These are phyloP conservation scores for Astrephomene gubernaculifera DNA, from an alignment of 139 green algal genomes.

Conservation along the genomic window DNA sequence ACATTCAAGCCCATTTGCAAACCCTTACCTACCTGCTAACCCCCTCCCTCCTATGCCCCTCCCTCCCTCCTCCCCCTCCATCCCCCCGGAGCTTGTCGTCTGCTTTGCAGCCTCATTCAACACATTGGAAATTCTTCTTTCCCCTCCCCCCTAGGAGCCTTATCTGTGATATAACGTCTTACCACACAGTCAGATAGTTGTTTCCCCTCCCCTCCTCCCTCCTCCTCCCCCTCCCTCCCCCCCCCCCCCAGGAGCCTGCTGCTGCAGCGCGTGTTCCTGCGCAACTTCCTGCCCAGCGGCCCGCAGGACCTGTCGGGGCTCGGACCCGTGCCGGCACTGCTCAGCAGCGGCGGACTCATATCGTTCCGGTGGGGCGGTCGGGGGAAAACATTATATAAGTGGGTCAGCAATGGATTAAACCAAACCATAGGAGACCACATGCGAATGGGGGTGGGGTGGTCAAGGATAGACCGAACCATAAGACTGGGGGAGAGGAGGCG, in stretches of 20 bases:
- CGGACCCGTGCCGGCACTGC: constrained; percentile 20
- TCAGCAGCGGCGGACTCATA: constrained; percentile 22
- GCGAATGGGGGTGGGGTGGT: no score
- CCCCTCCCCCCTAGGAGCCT: no score
- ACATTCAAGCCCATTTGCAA: no score
- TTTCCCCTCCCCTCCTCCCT: background rate
- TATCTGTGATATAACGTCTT: background rate
- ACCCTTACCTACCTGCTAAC: background rate
- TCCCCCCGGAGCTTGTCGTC: background rate
- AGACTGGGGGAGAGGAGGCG: no score
- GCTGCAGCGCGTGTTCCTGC: constrained; percentile 12
- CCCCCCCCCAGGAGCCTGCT: constrained; percentile 18
- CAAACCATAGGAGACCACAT: no score
- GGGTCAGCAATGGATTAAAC: background rate
- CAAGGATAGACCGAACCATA: no score
- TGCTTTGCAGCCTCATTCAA: background rate
- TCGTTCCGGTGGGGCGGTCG: background rate
- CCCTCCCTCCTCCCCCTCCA: background rate
- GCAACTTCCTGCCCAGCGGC: constrained; percentile 16
- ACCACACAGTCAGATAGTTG: no score
- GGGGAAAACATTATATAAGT: no score
- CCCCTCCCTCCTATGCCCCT: no score
- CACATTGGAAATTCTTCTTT: background rate
- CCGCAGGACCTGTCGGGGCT: constrained; percentile 28
- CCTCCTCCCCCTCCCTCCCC: no score